Percentiles rank a stretch among this genome's conserved stretches.
Evolutionary conservation across 169 alveolate species (phyloP).

Genomic region (Eimeria mitis): DNA sequence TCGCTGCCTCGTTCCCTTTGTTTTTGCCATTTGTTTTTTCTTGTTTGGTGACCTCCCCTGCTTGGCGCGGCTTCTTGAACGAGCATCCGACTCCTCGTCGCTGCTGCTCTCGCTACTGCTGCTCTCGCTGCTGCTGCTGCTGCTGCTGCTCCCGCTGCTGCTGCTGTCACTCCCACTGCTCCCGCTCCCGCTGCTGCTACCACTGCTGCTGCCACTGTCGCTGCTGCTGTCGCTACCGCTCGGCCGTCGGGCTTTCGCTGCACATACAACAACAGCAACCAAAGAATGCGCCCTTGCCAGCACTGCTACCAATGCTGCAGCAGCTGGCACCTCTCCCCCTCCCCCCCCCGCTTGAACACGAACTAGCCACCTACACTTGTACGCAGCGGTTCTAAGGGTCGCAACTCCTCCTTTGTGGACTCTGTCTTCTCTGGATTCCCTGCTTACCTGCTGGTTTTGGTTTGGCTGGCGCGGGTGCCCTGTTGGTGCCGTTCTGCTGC

Average conservation of each 20-base stretch:
- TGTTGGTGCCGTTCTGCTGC: conserved; percentile 49
- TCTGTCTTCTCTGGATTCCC: background rate
- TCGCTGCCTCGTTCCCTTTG: background rate
- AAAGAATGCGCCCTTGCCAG: background rate
- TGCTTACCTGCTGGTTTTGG: conserved; percentile 13
- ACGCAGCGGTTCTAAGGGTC: background rate
- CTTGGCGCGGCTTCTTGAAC: conserved; percentile 38
- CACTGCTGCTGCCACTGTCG: conserved; percentile 28
- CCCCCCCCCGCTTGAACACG: background rate
- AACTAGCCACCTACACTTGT: background rate
- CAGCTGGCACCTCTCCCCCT: background rate
- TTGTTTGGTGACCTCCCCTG: conserved; percentile 38
- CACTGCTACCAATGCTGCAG: background rate
- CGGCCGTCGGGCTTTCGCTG: conserved; percentile 14
- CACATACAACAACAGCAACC: background rate
- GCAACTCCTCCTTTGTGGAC: background rate
- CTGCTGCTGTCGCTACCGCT: conserved; percentile 41
- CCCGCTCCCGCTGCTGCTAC: conserved; percentile 13
- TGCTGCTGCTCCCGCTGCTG: conserved; percentile 58
- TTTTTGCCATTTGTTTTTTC: conserved; percentile 15
- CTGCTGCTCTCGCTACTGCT: conserved; percentile 83
- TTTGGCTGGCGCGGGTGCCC: conserved; percentile 28
- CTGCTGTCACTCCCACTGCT: conserved; percentile 38
- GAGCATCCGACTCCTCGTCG: conserved; percentile 73
- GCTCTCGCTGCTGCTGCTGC: conserved; percentile 59